Evolutionary conservation across 306 rosid species (phyloP).

Genomic region (Astragalus glycyphyllos): DNA sequence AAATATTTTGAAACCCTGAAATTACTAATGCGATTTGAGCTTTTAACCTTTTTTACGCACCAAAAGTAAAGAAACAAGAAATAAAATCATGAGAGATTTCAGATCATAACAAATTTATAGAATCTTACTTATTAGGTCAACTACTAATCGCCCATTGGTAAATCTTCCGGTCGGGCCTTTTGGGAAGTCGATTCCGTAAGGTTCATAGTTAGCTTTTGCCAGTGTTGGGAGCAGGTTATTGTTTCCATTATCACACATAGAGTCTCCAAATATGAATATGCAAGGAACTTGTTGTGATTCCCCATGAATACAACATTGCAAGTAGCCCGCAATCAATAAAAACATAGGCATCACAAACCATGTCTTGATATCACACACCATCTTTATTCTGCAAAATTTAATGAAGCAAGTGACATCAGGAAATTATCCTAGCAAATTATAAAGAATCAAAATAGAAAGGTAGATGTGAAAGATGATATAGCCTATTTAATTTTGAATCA

Average conservation of each 20-base stretch:
- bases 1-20: no score
- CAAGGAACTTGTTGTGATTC: constrained; percentile 54
- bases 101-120: not conserved
- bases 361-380: constrained; percentile 5
- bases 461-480: no score
- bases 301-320: constrained; percentile 20
- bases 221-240: constrained; percentile 48
- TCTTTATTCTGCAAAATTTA: not conserved
- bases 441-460: no score
- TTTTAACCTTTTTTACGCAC: no score
- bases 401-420: not conserved
- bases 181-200: constrained; percentile 67
- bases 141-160: constrained; percentile 60
- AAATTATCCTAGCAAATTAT: no score
- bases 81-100: no score
- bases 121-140: constrained; percentile 39
- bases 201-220: constrained; percentile 47
- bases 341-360: constrained; percentile 24
- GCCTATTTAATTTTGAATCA: no score
- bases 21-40: no score
- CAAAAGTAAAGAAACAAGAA: no score
- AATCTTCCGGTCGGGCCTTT: constrained; percentile 63
- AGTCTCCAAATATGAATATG: constrained; percentile 68
- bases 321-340: constrained; percentile 4
- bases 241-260: constrained; percentile 64